phyloP scores from a whole-genome alignment of 352 stramenopile species.

The Pythium sukuiense region DNA sequence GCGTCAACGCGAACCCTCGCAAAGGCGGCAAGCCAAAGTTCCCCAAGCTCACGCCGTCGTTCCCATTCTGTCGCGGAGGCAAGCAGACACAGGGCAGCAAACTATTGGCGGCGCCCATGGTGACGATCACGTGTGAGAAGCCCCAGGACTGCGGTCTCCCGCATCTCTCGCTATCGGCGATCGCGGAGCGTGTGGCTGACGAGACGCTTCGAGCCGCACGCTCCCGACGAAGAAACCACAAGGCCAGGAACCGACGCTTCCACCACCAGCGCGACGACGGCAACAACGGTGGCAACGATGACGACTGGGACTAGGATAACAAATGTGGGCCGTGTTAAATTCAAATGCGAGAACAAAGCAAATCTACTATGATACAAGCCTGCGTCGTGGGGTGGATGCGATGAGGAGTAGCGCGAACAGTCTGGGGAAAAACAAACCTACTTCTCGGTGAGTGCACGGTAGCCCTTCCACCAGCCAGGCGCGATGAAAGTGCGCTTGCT shows the following conservation, averaged over 20 bases:
- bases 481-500: slow-evolving; percentile 82
- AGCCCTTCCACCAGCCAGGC: slow-evolving; percentile 91
- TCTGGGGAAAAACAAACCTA: slow-evolving; percentile 30
- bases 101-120: slow-evolving; percentile 22
- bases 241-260: slow-evolving; percentile 14
- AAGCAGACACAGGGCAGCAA: slow-evolving; percentile 14
- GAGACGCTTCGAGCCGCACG: slow-evolving; percentile 27
- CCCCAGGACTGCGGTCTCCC: slow-evolving; percentile 34
- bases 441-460: slow-evolving; percentile 93
- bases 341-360: slow-evolving; percentile 5
- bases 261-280: not conserved
- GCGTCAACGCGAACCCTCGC: not conserved
- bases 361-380: slow-evolving; percentile 30
- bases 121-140: slow-evolving; percentile 39
- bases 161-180: slow-evolving; percentile 51
- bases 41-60: slow-evolving; percentile 29
- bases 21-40: slow-evolving; percentile 5
- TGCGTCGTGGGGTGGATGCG: not conserved
- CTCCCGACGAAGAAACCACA: slow-evolving; percentile 14
- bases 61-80: slow-evolving; percentile 42
- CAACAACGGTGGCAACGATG: not conserved
- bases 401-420: not conserved
- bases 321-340: not conserved
- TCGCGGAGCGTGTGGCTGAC: slow-evolving; percentile 57
- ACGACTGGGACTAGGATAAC: slow-evolving; percentile 4